phyloP scores from a whole-genome alignment of 176 grass and related monocot species.

The Cocos nucifera region DNA sequence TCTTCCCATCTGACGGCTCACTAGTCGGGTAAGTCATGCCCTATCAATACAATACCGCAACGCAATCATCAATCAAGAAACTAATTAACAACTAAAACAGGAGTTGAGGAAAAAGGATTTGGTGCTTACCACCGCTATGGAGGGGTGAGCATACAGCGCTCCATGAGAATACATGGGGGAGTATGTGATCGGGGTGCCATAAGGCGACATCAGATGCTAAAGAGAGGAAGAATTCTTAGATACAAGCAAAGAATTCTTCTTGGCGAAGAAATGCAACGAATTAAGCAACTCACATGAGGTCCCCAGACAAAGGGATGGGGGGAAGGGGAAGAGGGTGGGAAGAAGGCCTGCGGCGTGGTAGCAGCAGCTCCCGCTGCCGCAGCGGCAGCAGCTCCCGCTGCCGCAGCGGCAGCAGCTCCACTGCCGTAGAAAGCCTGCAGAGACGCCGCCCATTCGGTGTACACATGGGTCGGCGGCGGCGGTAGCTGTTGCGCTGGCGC shows the following conservation, averaged over 20 bases:
- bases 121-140: constrained; percentile 61
- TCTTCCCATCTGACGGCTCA: constrained; percentile 47
- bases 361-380: background rate
- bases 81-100: background rate
- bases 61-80: background rate
- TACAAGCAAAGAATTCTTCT: constrained; percentile 8
- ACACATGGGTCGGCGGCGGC: too few species aligned
- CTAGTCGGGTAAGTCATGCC: constrained; percentile 44
- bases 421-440: constrained; percentile 8
- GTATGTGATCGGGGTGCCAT: constrained; percentile 65
- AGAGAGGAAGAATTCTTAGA: background rate
- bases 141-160: constrained; percentile 75
- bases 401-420: background rate
- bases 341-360: background rate
- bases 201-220: constrained; percentile 50
- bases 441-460: constrained; percentile 8
- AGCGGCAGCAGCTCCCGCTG: background rate
- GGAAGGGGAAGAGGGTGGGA: background rate
- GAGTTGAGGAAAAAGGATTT: background rate
- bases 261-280: too few species aligned
- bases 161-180: constrained; percentile 50
- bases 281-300: constrained; percentile 29
- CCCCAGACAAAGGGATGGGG: constrained; percentile 64
- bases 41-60: constrained; percentile 13
- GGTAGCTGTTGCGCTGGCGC: too few species aligned